These are phyloP conservation scores for Cichorium intybus DNA, from an alignment of 140 eudicot species.

Conservation along the genomic window DNA sequence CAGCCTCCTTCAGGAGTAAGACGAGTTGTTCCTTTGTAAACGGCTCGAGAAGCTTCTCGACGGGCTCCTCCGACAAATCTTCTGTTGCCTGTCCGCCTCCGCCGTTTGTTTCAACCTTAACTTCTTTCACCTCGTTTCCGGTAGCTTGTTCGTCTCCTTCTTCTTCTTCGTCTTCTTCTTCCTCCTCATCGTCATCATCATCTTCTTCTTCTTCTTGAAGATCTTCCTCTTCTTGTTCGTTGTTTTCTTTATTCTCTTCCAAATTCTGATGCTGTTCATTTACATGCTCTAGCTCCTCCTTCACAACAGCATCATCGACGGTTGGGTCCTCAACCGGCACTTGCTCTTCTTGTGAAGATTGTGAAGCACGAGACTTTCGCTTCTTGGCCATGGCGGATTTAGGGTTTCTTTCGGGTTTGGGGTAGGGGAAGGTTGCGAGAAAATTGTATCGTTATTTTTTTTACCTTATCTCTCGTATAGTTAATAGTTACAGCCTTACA, in stretches of 20 bases:
- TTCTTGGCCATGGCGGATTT: slow-evolving; percentile 59
- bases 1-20: slow-evolving; percentile 60
- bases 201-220: slow-evolving; percentile 10
- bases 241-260: slow-evolving; percentile 18
- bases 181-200: slow-evolving; percentile 20
- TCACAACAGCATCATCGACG: slow-evolving; percentile 9
- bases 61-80: slow-evolving; percentile 60
- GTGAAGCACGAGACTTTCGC: slow-evolving; percentile 60
- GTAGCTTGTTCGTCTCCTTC: slow-evolving; percentile 31
- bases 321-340: slow-evolving; percentile 14
- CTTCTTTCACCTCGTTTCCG: slow-evolving; percentile 28
- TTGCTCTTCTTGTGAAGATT: slow-evolving; percentile 19
- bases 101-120: slow-evolving; percentile 31
- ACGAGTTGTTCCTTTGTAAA: slow-evolving; percentile 76
- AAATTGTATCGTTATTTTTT: neutral
- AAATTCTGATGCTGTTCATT: slow-evolving; percentile 13
- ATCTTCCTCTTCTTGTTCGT: slow-evolving; percentile 19
- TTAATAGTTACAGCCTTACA: too few relatives aligned
- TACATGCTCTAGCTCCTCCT: slow-evolving; percentile 23
- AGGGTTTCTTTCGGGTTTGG: slow-evolving; percentile 24
- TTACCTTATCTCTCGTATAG: neutral
- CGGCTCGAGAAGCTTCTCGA: slow-evolving; percentile 80
- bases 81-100: slow-evolving; percentile 28
- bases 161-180: slow-evolving; percentile 22
- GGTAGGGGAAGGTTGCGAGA: slow-evolving; percentile 1